A percentile compares a stretch with the other conserved stretches of the same genome.
These are phyloP conservation scores for Saitozyma sp. DNA, from an alignment of 768 basidiomycete species.

Conservation along the genomic window DNA sequence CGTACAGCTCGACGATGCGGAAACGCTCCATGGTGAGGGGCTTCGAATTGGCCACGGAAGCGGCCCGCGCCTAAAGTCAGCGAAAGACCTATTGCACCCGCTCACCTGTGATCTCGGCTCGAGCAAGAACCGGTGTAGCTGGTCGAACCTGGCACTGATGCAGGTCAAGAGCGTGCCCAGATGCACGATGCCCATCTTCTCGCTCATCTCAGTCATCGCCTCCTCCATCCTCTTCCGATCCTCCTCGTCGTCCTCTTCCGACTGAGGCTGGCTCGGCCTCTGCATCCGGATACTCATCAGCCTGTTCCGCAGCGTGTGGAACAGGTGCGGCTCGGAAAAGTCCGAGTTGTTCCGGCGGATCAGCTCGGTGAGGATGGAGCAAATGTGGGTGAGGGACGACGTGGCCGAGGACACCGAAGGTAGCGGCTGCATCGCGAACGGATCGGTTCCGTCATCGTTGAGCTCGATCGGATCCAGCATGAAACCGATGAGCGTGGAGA, in stretches of 20 bases:
- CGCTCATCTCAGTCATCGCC: conserved; percentile 40
- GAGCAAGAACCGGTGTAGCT: conserved; percentile 69
- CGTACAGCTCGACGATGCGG: conserved; percentile 93
- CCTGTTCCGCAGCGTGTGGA: conserved; percentile 87
- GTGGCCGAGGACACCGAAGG: conserved; percentile 47
- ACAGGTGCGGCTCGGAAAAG: conserved; percentile 95
- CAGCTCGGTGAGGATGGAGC: conserved; percentile 85
- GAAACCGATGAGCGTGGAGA: conserved; percentile 70
- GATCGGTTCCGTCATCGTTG: conserved; percentile 33
- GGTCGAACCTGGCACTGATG: conserved; percentile 67
- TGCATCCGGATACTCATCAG: conserved; percentile 67
- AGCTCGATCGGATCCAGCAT: conserved; percentile 67
- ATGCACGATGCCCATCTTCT: conserved; percentile 66
- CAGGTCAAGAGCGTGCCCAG: conserved; percentile 76
- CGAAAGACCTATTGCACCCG: neutral
- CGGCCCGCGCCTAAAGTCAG: conserved; percentile 28
- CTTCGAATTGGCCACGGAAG: conserved; percentile 59
- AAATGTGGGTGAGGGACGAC: conserved; percentile 81
- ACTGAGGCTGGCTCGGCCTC: conserved; percentile 15
- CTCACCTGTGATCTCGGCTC: conserved; percentile 76
- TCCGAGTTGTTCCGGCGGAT: conserved; percentile 98
- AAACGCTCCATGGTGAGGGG: conserved; percentile 94
- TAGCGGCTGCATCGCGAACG: conserved; percentile 41
- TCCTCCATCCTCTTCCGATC: conserved; percentile 44
- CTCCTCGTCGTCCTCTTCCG: conserved; percentile 27